phyloP scores from a whole-genome alignment of 345 rosid species.

The Schrenkiella parvula region DNA sequence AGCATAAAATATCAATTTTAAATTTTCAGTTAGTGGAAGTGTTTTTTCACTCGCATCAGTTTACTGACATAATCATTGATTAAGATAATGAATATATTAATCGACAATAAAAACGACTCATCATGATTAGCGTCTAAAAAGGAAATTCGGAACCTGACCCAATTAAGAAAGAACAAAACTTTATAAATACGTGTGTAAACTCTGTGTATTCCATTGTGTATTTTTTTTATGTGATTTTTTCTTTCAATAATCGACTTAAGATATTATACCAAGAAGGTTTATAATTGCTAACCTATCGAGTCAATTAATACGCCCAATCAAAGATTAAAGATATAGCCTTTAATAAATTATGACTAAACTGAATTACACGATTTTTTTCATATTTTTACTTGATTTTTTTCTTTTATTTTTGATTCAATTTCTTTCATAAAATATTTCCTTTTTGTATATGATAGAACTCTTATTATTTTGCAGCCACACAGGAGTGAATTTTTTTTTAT shows the following conservation, averaged over 20 bases:
- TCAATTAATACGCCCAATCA: background rate
- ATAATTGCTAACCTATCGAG: background rate
- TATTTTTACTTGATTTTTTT: background rate
- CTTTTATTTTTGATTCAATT: background rate
- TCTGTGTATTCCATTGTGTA: background rate
- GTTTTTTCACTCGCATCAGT: background rate
- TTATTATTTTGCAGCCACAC: too few species aligned
- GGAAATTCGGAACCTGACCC: constrained; percentile 21
- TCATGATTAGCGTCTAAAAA: constrained; percentile 24
- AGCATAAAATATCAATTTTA: background rate
- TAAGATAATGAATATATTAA: constrained; percentile 1
- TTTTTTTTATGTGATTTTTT: background rate
- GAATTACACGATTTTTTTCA: background rate
- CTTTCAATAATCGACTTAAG: background rate
- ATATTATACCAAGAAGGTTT: background rate
- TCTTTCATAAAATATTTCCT: background rate
- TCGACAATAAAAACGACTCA: background rate
- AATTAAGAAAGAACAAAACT: constrained; percentile 17
- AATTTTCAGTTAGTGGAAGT: constrained; percentile 8
- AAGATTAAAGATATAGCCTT: background rate
- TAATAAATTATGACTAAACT: background rate
- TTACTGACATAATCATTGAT: background rate
- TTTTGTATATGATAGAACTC: too few species aligned
- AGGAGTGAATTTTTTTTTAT: too few species aligned
- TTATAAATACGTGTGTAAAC: background rate